A percentile compares a stretch with the other conserved stretches of the same genome.
phyloP scores from a whole-genome alignment of 257 asterid species.

The Solanum ahanhuiri region DNA sequence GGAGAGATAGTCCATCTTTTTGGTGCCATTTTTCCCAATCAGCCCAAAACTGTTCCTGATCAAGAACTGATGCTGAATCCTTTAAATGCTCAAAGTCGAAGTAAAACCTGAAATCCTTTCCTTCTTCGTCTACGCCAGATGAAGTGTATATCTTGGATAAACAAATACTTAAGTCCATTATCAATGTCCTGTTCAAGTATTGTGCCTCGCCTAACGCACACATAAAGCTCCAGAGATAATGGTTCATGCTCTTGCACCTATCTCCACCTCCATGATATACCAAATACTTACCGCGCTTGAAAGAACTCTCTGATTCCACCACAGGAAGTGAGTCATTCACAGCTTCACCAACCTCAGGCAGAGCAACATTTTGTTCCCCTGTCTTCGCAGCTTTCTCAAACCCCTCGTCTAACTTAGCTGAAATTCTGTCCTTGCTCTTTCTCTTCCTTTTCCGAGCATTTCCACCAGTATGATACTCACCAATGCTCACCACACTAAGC shows the following conservation, averaged over 20 bases:
- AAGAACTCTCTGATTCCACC: slow-evolving; percentile 52
- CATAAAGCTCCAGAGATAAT: slow-evolving; percentile 69
- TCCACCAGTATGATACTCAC: slow-evolving; percentile 77
- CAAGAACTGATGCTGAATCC: slow-evolving; percentile 58
- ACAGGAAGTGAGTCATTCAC: slow-evolving; percentile 45
- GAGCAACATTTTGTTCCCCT: slow-evolving; percentile 27
- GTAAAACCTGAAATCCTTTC: slow-evolving; percentile 77
- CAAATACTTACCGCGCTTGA: slow-evolving; percentile 54
- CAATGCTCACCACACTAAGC: slow-evolving; percentile 48
- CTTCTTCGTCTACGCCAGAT: slow-evolving; percentile 65
- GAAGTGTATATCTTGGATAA: slow-evolving; percentile 61
- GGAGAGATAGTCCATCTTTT: slow-evolving; percentile 45
- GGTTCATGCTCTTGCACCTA: slow-evolving; percentile 76
- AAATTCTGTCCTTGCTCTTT: slow-evolving; percentile 17
- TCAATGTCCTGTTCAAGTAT: slow-evolving; percentile 78
- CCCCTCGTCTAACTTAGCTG: slow-evolving; percentile 33
- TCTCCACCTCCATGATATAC: slow-evolving; percentile 77
- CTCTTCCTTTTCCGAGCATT: slow-evolving; percentile 70
- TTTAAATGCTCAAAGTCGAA: slow-evolving; percentile 75
- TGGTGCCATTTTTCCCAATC: slow-evolving; percentile 55
- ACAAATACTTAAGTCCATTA: slow-evolving; percentile 70
- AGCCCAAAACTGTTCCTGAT: slow-evolving; percentile 54
- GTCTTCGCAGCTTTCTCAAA: slow-evolving; percentile 42
- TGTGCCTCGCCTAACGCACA: slow-evolving; percentile 90
- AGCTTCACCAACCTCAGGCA: slow-evolving; percentile 55